Base-by-base conservation (phyloP, 768 basidiomycete genomes). In the Phanerochaete sordida region DNA sequence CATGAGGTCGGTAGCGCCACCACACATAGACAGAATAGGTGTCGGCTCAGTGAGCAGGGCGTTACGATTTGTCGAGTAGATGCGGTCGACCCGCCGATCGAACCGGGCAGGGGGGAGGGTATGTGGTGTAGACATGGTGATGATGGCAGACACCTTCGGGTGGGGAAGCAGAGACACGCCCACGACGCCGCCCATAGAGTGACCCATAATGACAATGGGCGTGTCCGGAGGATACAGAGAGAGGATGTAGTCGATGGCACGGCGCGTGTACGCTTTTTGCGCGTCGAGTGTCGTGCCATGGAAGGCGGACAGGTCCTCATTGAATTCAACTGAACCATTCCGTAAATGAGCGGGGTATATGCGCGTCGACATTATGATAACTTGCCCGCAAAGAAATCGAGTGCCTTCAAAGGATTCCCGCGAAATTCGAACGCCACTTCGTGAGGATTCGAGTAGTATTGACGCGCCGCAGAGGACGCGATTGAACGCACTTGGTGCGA, bases 121-220 rank as follows among this genome's bases (percentile, higher is more conserved):
- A 67, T 97, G 93, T 0, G 97, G 97, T 0, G 96, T 92, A 0
- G 94, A 94, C 90, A 99, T 91, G n/a, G 97, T 98, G 68, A 98
- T 83, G 60, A 98, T 81, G 0, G 87, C 84, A 9, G 88, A 84
- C 43, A 96, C 84, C 56, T 84, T 72, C 8, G 70, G 64, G 6
- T 86, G 84, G 1, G 90, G 84, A 11, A 95, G 82, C 15, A 95
- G 78, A 5, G 90, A 86, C 0, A 86, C 85, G 9, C 92, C 93
- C 4, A 96, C 94, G 49, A 96, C 76, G 11, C 97, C 97, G 24
- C 97, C 97, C 97, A 99, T 99, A 12, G 95, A 98, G 71, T 98
- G 96, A 1, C 91, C 97, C 71, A 98, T 76, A 59, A 98, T 69
- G 49, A 90, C 82, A 57, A 98, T 84, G 35, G 75, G 66, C 2